phyloP scores from a whole-genome alignment of 2,329 filamentous ascomycete genomes.

The Aspergillus sp. region DNA sequence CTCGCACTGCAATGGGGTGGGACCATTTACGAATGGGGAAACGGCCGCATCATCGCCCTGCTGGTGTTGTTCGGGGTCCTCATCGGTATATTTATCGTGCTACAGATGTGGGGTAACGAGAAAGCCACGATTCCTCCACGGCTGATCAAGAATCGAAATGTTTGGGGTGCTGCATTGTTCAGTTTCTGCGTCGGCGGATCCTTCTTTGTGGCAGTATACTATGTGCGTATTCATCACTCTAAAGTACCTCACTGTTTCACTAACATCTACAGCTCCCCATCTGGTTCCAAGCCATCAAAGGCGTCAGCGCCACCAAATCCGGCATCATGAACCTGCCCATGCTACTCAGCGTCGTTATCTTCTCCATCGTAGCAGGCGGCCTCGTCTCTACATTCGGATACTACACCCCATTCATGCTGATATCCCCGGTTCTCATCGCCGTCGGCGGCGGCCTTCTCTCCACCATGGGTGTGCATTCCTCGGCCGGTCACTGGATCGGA shows the following conservation, averaged over 20 bases:
- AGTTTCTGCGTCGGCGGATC: slow-evolving; percentile 47
- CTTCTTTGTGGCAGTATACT: slow-evolving; percentile 50
- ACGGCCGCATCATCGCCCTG: slow-evolving; percentile 24
- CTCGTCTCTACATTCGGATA: slow-evolving; percentile 38
- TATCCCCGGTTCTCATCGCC: slow-evolving; percentile 33
- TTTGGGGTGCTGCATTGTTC: slow-evolving; percentile 44
- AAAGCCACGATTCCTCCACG: slow-evolving; percentile 49
- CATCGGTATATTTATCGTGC: slow-evolving; percentile 43
- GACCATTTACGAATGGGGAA: slow-evolving; percentile 51
- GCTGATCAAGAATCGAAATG: slow-evolving; percentile 47
- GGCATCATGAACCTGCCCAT: slow-evolving; percentile 44
- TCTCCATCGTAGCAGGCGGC: slow-evolving; percentile 35
- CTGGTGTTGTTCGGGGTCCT: slow-evolving; percentile 52
- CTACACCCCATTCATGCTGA: slow-evolving; percentile 44
- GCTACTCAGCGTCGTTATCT: slow-evolving; percentile 34
- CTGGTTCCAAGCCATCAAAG: slow-evolving; percentile 47
- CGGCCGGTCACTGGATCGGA: slow-evolving; percentile 40
- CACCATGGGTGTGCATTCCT: slow-evolving; percentile 36
- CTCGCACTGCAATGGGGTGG: slow-evolving; percentile 58
- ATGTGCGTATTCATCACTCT: slow-evolving; percentile 27
- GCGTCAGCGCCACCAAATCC: slow-evolving; percentile 35
- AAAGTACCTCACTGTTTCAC: not conserved
- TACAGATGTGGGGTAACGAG: slow-evolving; percentile 37
- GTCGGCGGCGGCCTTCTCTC: slow-evolving; percentile 41
- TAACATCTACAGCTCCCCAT: slow-evolving; percentile 41